Evolutionary conservation across 257 asterid genomes (phyloP), one percentile per base, ranked within the genome.

Genomic region (Lithospermum erythrorhizon): DNA sequence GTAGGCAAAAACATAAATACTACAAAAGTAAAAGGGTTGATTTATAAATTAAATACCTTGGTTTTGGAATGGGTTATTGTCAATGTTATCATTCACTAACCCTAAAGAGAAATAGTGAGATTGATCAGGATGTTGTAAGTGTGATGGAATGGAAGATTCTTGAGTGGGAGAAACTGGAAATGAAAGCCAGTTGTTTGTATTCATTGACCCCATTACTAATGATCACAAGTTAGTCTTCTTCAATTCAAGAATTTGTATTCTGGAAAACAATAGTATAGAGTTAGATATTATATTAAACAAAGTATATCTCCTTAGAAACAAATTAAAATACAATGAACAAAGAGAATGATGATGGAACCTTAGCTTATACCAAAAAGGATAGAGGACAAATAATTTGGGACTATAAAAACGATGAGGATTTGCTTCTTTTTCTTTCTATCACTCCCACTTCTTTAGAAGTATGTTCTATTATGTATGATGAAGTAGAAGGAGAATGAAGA

Each of bases 171-270:
- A 87, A 51, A 85, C 81, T 54, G 96, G 96, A 62, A 87, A 87
- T 4, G 96, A 82, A 19, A 85, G 88, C 95, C 96, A 88, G 69
- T 88, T 88, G 75, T 83, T 83, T 59, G 95, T 80, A 73, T 85
- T 85, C 96, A 88, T 87, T 30, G 75, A 48, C 47, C 69, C 73
- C 63, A 57, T 63, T 24, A 3, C 0, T 41, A 18, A 14, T 14
- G 49, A 41, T 41, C 49, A 41, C 49, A 41, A 41, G 14, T 41
- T 41, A 41, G 73, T 68, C 59, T 59, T 61, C 67, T 21, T 58
- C 54, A 61, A 67, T 66, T 49, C 65, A 60, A 64, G 72, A 56
- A 65, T 54, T 66, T 80, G 89, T 82, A 53, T 67, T 81, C 94
- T 82, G 85, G 81, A 78, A 24, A 70, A 41, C 49, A 41, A 41